These are phyloP conservation scores for Iberis pinnata DNA, from an alignment of 345 rosid genomes.

Conservation along the genomic window DNA sequence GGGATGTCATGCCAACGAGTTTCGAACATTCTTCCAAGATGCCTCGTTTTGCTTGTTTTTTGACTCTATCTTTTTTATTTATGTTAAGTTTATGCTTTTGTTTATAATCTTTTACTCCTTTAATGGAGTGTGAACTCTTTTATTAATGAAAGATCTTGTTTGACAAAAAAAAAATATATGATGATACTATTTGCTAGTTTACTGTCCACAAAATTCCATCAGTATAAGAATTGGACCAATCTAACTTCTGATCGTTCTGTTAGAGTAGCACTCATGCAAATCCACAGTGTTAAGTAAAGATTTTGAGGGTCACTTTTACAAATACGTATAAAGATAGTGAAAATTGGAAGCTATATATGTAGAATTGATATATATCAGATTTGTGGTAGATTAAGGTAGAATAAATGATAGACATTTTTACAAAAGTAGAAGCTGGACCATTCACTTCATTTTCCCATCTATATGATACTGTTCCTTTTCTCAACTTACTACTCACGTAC, in stretches of 20 bases:
- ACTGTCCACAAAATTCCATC: slow-evolving; percentile 10
- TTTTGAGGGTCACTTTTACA: slow-evolving; percentile 9
- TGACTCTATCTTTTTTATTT: too few relatives aligned
- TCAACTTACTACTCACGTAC: neutral
- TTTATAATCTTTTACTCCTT: neutral
- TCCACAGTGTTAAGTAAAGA: slow-evolving; percentile 26
- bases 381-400: slow-evolving; percentile 28
- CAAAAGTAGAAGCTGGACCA: slow-evolving; percentile 26
- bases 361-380: slow-evolving; percentile 13
- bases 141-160: too few relatives aligned
- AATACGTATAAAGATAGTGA: slow-evolving; percentile 11
- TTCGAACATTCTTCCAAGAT: too few relatives aligned
- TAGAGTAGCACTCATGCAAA: slow-evolving; percentile 21
- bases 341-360: slow-evolving; percentile 3
- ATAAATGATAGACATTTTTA: slow-evolving; percentile 7
- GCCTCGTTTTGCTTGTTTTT: too few relatives aligned
- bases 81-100: too few relatives aligned
- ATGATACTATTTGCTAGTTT: slow-evolving; percentile 18
- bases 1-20: too few relatives aligned
- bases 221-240: slow-evolving; percentile 19
- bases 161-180: neutral
- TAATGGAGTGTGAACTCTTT: too few relatives aligned
- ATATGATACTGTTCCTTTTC: slow-evolving; percentile 21
- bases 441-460: slow-evolving; percentile 13
- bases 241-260: slow-evolving; percentile 11